phyloP scores from a whole-genome alignment of 768 basidiomycete species.

The Hypholoma sublateritium region DNA sequence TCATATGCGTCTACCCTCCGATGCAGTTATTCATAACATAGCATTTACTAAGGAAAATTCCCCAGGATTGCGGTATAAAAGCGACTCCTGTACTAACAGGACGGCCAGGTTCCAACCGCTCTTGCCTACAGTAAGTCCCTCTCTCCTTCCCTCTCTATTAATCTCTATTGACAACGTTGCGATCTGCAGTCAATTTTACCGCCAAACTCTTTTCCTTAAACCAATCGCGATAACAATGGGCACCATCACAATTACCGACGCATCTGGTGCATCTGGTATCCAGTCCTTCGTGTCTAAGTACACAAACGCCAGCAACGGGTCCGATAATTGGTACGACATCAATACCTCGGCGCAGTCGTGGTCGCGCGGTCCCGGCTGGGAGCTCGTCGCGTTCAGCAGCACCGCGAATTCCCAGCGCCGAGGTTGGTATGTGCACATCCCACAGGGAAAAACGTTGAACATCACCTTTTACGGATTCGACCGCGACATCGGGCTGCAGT shows the following conservation, averaged over 20 bases:
- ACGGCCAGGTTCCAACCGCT: no score
- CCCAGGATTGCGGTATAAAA: no score
- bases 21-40: no score
- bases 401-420: neutral
- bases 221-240: neutral
- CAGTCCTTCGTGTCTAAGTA: neutral
- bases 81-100: no score
- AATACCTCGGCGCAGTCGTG: neutral
- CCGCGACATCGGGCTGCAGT: neutral
- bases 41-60: no score
- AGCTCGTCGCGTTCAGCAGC: neutral
- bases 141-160: no score
- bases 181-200: no score
- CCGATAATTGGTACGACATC: neutral
- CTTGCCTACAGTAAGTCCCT: no score
- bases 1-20: no score
- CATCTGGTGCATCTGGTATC: neutral
- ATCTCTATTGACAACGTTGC: no score
- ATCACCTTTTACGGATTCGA: neutral
- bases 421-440: neutral
- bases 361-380: neutral
- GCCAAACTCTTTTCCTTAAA: no score
- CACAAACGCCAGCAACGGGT: neutral
- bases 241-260: neutral
- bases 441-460: neutral